These are phyloP conservation scores for Fusarium proliferatum DNA, from an alignment of 2,329 filamentous ascomycete genomes.

Conservation along the genomic window DNA sequence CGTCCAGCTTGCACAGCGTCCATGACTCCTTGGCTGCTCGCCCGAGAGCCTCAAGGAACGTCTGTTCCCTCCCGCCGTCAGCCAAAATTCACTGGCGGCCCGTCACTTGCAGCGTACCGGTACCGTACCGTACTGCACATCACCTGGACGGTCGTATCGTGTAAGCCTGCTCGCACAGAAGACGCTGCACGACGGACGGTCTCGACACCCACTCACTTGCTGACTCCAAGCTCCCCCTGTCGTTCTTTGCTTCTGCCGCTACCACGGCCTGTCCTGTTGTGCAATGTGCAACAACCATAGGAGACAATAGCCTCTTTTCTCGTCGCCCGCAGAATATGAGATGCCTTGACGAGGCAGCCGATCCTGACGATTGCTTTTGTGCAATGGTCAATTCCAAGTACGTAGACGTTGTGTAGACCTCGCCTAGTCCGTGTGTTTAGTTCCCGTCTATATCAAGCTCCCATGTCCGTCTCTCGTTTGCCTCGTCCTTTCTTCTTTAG, in stretches of 20 bases:
- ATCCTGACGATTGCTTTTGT: slow-evolving; percentile 19
- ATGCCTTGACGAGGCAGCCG: slow-evolving; percentile 31
- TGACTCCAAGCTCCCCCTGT: slow-evolving; percentile 16
- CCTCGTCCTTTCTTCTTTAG: slow-evolving; percentile 31
- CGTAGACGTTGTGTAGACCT: slow-evolving; percentile 3
- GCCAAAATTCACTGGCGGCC: slow-evolving; percentile 19
- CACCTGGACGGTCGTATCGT: slow-evolving; percentile 28
- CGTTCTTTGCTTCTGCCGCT: slow-evolving; percentile 19
- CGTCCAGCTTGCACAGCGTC: slow-evolving; percentile 40
- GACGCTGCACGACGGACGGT: slow-evolving; percentile 26
- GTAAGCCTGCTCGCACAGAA: slow-evolving; percentile 16
- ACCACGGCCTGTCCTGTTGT: slow-evolving; percentile 19
- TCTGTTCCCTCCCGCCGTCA: slow-evolving; percentile 14
- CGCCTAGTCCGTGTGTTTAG: slow-evolving; percentile 3
- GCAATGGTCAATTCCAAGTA: slow-evolving; percentile 9
- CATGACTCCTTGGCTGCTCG: slow-evolving; percentile 8
- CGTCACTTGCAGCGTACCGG: slow-evolving; percentile 6
- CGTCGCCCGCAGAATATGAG: slow-evolving; percentile 43
- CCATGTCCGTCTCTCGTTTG: slow-evolving; percentile 31
- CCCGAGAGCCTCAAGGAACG: slow-evolving; percentile 40
- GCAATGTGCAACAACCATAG: slow-evolving; percentile 40
- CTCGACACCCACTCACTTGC: slow-evolving; percentile 32
- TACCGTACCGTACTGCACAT: slow-evolving; percentile 10
- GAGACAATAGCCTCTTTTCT: slow-evolving; percentile 32
- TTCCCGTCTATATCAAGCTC: slow-evolving; percentile 35